A percentile compares a stretch with the other conserved stretches of the same genome.
phyloP scores from a whole-genome alignment of 257 asterid genomes.

The Penstemon eatonii region DNA sequence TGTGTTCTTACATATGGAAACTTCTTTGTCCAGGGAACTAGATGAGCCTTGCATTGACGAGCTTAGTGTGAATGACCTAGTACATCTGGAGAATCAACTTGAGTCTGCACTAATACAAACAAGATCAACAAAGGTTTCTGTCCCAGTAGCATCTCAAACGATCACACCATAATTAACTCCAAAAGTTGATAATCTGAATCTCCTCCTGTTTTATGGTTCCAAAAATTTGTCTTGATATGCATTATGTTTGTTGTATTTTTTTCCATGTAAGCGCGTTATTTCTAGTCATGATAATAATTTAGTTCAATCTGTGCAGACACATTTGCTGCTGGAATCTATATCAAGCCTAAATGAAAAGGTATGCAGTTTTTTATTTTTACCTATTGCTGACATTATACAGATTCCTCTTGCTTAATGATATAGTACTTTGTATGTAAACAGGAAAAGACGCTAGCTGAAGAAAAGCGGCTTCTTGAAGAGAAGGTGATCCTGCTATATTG shows the following conservation, averaged over 20 bases:
- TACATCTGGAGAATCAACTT: constrained; percentile 49
- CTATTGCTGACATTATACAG: neutral
- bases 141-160: neutral
- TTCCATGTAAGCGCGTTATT: neutral
- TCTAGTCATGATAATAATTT: neutral
- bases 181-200: neutral
- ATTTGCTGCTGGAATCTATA: constrained; percentile 38
- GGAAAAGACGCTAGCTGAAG: constrained; percentile 39
- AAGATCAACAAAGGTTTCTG: constrained; percentile 46
- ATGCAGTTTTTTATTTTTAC: constrained; percentile 19
- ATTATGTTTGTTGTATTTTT: neutral
- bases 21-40: constrained; percentile 34
- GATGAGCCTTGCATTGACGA: constrained; percentile 39
- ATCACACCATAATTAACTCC: neutral
- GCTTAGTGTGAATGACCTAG: constrained; percentile 42
- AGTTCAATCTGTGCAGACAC: constrained; percentile 30
- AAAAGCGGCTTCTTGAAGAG: constrained; percentile 30
- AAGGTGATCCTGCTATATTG: constrained; percentile 28
- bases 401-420: too few species aligned
- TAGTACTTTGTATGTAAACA: constrained; percentile 21
- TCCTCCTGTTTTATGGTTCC: too few species aligned
- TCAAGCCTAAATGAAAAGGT: constrained; percentile 50
- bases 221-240: too few species aligned
- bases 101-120: constrained; percentile 48
- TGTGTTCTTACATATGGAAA: neutral